Evolutionary conservation across 192 early-diverging fungal species (phyloP).

Genomic region (Coemansia reversa): DNA sequence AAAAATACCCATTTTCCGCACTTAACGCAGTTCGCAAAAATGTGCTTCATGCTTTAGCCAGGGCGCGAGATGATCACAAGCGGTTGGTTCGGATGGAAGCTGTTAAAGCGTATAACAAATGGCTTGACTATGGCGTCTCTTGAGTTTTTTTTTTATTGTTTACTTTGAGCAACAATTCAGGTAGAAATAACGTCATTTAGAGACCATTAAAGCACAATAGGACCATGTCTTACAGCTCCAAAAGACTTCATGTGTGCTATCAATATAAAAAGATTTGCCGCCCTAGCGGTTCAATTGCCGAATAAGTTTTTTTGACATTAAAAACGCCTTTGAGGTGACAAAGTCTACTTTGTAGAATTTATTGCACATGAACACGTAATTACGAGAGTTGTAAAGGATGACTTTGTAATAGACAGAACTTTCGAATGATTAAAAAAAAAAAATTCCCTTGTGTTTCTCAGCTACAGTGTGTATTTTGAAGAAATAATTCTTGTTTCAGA

Average conservation of each 20-base stretch:
- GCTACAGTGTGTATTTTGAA: background rate
- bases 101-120: slow-evolving; percentile 81
- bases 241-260: no score
- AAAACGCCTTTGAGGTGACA: background rate
- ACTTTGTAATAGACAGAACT: background rate
- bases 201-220: no score
- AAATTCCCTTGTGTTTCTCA: background rate
- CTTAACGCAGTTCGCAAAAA: slow-evolving; percentile 62
- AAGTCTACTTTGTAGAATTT: no score
- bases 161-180: background rate
- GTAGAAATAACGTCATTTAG: background rate
- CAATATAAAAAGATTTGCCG: background rate
- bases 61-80: slow-evolving; percentile 83
- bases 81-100: slow-evolving; percentile 84
- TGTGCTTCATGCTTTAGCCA: slow-evolving; percentile 63
- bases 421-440: background rate
- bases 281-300: background rate
- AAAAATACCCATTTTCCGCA: slow-evolving; percentile 59
- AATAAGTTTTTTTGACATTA: background rate
- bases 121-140: slow-evolving; percentile 58
- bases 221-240: no score
- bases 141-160: background rate
- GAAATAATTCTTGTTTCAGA: no score
- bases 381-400: background rate
- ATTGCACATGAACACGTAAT: background rate